These are phyloP conservation scores for Phaffia rhodozyma DNA, from an alignment of 1,284 basidiomycete genomes.

Conservation along the genomic window DNA sequence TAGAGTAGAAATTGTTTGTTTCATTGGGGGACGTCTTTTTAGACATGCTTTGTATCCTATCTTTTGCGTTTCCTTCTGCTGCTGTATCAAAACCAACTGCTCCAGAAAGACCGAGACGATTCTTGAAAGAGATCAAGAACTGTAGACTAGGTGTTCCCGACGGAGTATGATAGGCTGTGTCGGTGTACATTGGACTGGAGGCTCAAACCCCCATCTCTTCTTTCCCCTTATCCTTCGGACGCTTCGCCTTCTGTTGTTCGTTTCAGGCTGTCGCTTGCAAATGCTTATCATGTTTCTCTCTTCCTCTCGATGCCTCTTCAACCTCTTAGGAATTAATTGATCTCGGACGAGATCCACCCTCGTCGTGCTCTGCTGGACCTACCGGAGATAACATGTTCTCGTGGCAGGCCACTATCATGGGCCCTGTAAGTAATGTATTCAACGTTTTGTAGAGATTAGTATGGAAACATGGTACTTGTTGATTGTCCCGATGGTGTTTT, in stretches of 20 bases:
- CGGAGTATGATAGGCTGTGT: neutral
- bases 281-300: neutral
- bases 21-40: too few species aligned
- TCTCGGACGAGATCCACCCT: constrained; percentile 92
- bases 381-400: constrained; percentile 94
- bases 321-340: constrained; percentile 77
- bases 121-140: too few species aligned
- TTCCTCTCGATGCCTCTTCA: constrained; percentile 22
- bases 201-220: neutral
- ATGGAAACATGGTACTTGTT: neutral
- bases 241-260: neutral
- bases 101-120: too few species aligned
- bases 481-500: neutral
- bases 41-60: too few species aligned
- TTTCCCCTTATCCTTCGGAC: constrained; percentile 3
- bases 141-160: too few species aligned
- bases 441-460: neutral
- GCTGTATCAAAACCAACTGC: too few species aligned
- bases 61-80: too few species aligned
- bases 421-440: constrained; percentile 53
- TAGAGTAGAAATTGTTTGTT: neutral
- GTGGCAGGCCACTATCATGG: constrained; percentile 98
- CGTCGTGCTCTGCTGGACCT: constrained; percentile 92
- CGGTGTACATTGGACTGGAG: neutral
- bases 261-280: neutral